Conservation (phyloP, 345 rosid species). For the Psidium friedrichsthalianum region DNA sequence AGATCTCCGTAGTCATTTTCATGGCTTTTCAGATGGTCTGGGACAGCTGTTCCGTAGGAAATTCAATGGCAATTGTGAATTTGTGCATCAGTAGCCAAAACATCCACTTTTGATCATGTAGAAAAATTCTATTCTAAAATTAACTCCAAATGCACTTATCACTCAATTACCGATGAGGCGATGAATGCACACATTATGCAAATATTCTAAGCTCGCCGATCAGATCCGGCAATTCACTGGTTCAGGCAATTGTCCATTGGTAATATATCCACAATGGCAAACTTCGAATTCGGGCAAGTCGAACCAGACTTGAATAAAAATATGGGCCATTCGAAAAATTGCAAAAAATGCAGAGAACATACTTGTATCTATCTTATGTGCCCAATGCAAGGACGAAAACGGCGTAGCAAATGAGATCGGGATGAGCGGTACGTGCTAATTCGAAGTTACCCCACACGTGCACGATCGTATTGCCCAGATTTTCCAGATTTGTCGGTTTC, state of each 20-base stretch:
- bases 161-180: no score
- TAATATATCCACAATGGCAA: not conserved
- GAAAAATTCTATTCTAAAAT: no score
- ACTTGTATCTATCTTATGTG: not conserved
- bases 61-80: no score
- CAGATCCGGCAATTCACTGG: not conserved
- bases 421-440: not conserved
- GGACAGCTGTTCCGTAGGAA: no score
- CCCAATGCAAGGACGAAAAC: not conserved
- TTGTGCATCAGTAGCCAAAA: no score
- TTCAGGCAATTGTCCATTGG: not conserved
- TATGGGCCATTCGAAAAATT: not conserved
- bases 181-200: no score
- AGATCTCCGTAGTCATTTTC: no score
- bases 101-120: no score
- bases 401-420: not conserved
- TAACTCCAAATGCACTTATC: no score
- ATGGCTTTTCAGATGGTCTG: no score
- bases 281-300: not conserved
- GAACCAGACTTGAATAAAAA: not conserved
- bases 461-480: not conserved
- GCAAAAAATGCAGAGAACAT: no score
- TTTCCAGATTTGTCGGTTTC: no score
- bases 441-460: not conserved
- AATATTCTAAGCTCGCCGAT: not conserved